Base-by-base conservation (phyloP, 2,329 filamentous ascomycete genomes). In the Fusarium siculi region DNA sequence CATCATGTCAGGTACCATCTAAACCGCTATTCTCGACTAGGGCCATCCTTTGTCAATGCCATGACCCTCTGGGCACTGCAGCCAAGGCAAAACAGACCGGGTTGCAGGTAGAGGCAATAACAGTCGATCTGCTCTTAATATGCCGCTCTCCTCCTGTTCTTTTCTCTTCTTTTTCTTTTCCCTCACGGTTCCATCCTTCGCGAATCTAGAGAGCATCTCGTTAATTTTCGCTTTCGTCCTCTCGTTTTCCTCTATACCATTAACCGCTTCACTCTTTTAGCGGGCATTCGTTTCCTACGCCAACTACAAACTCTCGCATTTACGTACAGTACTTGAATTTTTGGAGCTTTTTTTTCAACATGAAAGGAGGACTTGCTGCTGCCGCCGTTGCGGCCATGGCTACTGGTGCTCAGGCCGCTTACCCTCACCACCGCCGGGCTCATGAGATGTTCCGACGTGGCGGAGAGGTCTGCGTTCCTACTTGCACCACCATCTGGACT, bases 241-340 rank as follows among this genome's bases (percentile, higher is more conserved):
- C 84, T 85, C 82, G 81, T 85, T 86, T 49, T 82, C 78, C 78
- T 81, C 73, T 79, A 76, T 71, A 78, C 77, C 80, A 86, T 83
- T 80, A 76, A 92, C 91, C 91, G 92, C 92, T 93, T 93, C 92
- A 94, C 91, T 94, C 93, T 83, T 94, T 95, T 85, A 95, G 93
- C 93, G 93, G 93, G 89, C 92, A 91, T 86, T 93, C 91, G 84
- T 93, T 92, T 80, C 70, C 70, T 66, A 73, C 50, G 58, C 57
- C 75, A 73, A 79, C 70, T 74, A 70, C 42, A 68, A 62, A 58
- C 60, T 63, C 70, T 59, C 32, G 59, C 80, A 55, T 65, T 66
- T 56, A 46, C 40, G 56, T 63, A 64, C 23, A 36, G 34, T 44
- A 58, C 49, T 54, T 67, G 39, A 61, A 49, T 53, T 60, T 60